These are phyloP conservation scores for Fusarium sp. DNA, from an alignment of 2,329 filamentous ascomycete genomes.

Conservation along the genomic window DNA sequence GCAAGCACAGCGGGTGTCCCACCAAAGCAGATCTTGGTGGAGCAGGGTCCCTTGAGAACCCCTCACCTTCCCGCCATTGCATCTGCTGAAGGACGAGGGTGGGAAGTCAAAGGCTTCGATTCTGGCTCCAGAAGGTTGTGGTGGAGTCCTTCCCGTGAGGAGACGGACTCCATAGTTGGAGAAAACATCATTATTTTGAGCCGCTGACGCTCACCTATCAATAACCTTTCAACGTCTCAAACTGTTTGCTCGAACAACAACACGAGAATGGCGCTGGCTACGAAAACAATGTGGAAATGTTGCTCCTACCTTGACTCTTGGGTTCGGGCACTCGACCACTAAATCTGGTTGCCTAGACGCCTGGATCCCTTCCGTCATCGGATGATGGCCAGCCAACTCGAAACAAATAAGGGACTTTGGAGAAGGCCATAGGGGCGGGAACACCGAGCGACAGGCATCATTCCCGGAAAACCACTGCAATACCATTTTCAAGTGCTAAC, in stretches of 20 bases:
- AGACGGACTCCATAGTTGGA: slow-evolving; percentile 49
- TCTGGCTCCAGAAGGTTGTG: slow-evolving; percentile 49
- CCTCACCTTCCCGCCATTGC: slow-evolving; percentile 50
- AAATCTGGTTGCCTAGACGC: slow-evolving; percentile 25
- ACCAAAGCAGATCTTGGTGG: slow-evolving; percentile 49
- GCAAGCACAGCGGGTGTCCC: slow-evolving; percentile 47
- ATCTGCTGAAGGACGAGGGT: slow-evolving; percentile 46
- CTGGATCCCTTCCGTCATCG: slow-evolving; percentile 37
- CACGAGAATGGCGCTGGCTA: slow-evolving; percentile 2
- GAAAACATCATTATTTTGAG: slow-evolving; percentile 45
- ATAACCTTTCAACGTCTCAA: slow-evolving; percentile 25
- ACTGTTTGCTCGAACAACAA: slow-evolving; percentile 25
- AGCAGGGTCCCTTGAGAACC: slow-evolving; percentile 47
- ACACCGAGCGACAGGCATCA: slow-evolving; percentile 49
- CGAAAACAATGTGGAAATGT: not conserved
- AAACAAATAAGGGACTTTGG: slow-evolving; percentile 43
- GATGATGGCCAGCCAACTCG: slow-evolving; percentile 39
- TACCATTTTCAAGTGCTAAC: slow-evolving; percentile 29
- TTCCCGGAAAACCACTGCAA: slow-evolving; percentile 44
- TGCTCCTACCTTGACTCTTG: slow-evolving; percentile 5
- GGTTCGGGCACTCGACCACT: slow-evolving; percentile 14
- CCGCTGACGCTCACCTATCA: slow-evolving; percentile 46
- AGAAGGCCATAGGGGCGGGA: slow-evolving; percentile 41
- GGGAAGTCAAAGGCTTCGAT: slow-evolving; percentile 49
- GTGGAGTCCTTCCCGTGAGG: slow-evolving; percentile 50